A percentile compares a stretch with the other conserved stretches of the same genome.
phyloP scores from a whole-genome alignment of 441 rosid genomes.

The Pelargonium fulgidum region DNA sequence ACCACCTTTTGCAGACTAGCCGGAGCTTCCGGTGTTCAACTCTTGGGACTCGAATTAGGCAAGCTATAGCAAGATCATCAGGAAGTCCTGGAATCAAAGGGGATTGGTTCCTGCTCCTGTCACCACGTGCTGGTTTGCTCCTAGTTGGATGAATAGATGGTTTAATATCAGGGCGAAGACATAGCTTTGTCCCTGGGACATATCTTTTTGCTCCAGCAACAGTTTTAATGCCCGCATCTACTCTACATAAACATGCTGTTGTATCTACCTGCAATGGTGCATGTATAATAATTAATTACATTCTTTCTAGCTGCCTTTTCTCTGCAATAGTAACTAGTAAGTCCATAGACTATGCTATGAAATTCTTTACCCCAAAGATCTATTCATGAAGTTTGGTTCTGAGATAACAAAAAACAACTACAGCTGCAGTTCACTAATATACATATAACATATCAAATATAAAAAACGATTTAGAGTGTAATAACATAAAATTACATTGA shows the following conservation, averaged over 20 bases:
- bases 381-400: background rate
- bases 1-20: conserved; percentile 50
- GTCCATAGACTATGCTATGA: conserved; percentile 6
- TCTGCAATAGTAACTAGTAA: background rate
- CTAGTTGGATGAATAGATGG: conserved; percentile 56
- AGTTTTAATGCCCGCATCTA: conserved; percentile 48
- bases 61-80: conserved; percentile 52
- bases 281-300: conserved; percentile 4
- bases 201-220: conserved; percentile 45
- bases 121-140: conserved; percentile 32
- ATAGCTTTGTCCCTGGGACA: conserved; percentile 45
- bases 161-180: conserved; percentile 50
- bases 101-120: conserved; percentile 40
- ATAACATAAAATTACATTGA: background rate
- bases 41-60: conserved; percentile 49
- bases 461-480: background rate
- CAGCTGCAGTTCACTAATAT: background rate
- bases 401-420: background rate
- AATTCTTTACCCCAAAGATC: conserved; percentile 5
- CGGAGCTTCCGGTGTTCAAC: conserved; percentile 47
- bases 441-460: background rate
- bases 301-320: background rate
- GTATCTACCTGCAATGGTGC: conserved; percentile 42
- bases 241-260: conserved; percentile 45
- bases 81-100: conserved; percentile 53